Conservation (phyloP, 768 basidiomycete species). For the Boletus edulis region DNA sequence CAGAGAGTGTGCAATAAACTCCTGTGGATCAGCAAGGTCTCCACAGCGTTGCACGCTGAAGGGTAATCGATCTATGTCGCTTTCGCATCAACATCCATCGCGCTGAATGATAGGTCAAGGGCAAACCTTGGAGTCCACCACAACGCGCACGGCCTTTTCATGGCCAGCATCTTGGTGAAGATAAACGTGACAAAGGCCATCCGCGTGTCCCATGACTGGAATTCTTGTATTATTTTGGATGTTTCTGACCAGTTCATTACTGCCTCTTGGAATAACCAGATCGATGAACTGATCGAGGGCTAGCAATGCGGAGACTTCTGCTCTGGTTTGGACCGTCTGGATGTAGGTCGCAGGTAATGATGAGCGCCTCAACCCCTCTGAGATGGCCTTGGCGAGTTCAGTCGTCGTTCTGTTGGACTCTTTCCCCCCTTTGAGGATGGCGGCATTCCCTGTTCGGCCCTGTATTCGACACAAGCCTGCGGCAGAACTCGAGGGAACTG, state of each 20-base stretch:
- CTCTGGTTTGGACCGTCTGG: conserved; percentile 88
- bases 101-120: background rate
- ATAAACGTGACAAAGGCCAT: conserved; percentile 90
- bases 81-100: background rate
- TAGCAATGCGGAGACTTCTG: conserved; percentile 86
- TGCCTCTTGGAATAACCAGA: conserved; percentile 94
- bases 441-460: conserved; percentile 74
- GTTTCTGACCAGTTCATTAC: conserved; percentile 81
- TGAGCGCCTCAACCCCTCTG: conserved; percentile 69
- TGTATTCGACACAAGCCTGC: background rate
- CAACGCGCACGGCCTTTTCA: conserved; percentile 78
- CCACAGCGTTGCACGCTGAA: conserved; percentile 91
- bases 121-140: conserved; percentile 86
- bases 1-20: conserved; percentile 71
- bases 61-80: conserved; percentile 78
- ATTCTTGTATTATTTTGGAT: conserved; percentile 92
- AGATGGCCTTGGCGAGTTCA: conserved; percentile 77
- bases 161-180: conserved; percentile 79
- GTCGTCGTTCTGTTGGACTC: conserved; percentile 83
- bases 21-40: conserved; percentile 85
- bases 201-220: conserved; percentile 98
- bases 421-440: conserved; percentile 96
- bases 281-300: conserved; percentile 91
- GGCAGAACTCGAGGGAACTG: background rate
- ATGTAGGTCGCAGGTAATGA: conserved; percentile 77